These are phyloP conservation scores for Entamoeba moshkovskii DNA, from an alignment of 208 protist species.

Conservation along the genomic window DNA sequence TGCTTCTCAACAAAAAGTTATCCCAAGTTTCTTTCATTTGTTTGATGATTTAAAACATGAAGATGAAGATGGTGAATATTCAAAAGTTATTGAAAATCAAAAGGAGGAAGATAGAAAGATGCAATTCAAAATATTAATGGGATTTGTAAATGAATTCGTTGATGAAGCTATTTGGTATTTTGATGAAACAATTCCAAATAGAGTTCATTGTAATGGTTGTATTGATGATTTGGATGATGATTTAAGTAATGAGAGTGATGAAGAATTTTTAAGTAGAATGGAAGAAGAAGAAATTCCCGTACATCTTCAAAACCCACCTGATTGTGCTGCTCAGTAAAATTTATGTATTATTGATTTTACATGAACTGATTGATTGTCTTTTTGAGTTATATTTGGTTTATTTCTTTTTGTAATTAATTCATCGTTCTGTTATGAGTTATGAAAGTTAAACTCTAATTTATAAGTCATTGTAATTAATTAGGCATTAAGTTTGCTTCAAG, in stretches of 20 bases:
- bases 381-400: too few relatives aligned
- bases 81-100: neutral
- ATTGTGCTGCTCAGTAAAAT: neutral
- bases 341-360: too few relatives aligned
- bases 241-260: neutral
- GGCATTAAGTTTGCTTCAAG: too few relatives aligned
- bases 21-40: neutral
- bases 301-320: neutral
- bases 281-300: neutral
- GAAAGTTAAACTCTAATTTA: too few relatives aligned
- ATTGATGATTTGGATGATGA: neutral
- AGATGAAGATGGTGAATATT: neutral
- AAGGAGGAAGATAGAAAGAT: neutral
- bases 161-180: neutral
- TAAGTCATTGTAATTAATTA: too few relatives aligned
- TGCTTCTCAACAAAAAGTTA: neutral
- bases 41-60: neutral
- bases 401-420: too few relatives aligned
- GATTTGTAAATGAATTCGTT: neutral
- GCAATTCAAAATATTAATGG: neutral
- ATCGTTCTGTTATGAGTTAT: too few relatives aligned
- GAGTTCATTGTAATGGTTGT: neutral
- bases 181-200: neutral
- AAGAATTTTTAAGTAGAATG: neutral
- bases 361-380: too few relatives aligned